A percentile compares a stretch with the other conserved stretches of the same genome.
Conservation (phyloP, 2,329 filamentous ascomycete species). For the Drechslera avenae region DNA sequence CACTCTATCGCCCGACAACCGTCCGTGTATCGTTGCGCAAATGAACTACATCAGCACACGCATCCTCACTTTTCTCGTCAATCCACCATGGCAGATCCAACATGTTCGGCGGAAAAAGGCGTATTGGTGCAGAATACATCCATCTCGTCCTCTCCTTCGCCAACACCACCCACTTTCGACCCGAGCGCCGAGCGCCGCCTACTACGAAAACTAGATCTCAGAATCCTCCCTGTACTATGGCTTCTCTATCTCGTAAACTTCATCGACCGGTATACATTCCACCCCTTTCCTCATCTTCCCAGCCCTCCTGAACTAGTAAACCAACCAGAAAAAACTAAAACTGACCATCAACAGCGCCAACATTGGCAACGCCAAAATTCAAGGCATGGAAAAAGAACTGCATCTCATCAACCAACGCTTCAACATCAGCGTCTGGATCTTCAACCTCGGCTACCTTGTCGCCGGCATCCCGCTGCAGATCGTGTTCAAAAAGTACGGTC, state of each 20-base stretch:
- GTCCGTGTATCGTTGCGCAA: no score
- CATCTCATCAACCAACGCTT: conserved; percentile 43
- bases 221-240: conserved; percentile 40
- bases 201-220: conserved; percentile 38
- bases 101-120: conserved; percentile 16
- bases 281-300: neutral
- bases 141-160: conserved; percentile 14
- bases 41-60: no score
- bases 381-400: conserved; percentile 44
- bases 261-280: conserved; percentile 32
- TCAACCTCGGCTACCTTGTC: conserved; percentile 46
- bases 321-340: no score
- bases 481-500: conserved; percentile 42
- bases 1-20: no score
- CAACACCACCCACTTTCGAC: conserved; percentile 23
- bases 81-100: conserved; percentile 8
- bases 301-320: neutral
- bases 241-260: conserved; percentile 43
- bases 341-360: conserved; percentile 28
- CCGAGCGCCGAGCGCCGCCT: conserved; percentile 32
- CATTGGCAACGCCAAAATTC: conserved; percentile 45
- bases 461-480: conserved; percentile 44
- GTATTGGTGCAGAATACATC: conserved; percentile 4
- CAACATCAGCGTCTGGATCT: conserved; percentile 48
- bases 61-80: neutral